Evolutionary conservation across 495 filamentous ascomycete species (phyloP).

Genomic region (Penicillium antarcticum): DNA sequence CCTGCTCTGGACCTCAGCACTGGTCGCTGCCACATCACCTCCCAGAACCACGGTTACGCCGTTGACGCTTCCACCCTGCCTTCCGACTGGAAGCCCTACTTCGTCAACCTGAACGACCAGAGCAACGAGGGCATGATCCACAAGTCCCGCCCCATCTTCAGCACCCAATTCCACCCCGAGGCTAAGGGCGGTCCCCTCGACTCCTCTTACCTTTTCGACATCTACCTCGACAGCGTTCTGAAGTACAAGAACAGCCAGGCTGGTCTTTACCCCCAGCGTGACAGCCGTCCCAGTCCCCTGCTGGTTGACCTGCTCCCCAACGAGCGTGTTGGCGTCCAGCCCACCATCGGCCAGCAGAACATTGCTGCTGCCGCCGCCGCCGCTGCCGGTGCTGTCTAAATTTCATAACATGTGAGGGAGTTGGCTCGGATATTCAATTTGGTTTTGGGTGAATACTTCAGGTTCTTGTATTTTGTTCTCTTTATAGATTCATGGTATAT

Average conservation of each 20-base stretch:
- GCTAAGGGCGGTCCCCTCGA: slow-evolving; percentile 95
- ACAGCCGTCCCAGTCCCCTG: slow-evolving; percentile 79
- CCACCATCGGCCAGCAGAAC: slow-evolving; percentile 56
- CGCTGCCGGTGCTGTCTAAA: slow-evolving; percentile 32
- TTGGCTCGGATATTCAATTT: slow-evolving; percentile 16
- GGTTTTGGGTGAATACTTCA: slow-evolving; percentile 3
- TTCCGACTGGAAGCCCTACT: slow-evolving; percentile 92
- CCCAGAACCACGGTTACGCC: slow-evolving; percentile 97
- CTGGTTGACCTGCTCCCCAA: slow-evolving; percentile 88
- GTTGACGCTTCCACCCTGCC: slow-evolving; percentile 83
- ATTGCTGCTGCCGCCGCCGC: slow-evolving; percentile 40
- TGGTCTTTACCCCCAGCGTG: slow-evolving; percentile 60
- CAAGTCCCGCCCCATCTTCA: slow-evolving; percentile 93
- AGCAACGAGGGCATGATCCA: slow-evolving; percentile 97
- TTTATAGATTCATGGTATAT: slow-evolving; percentile 18
- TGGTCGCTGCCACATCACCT: slow-evolving; percentile 96
- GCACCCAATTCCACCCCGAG: slow-evolving; percentile 97
- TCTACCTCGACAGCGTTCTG: slow-evolving; percentile 84
- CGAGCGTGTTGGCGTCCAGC: slow-evolving; percentile 89
- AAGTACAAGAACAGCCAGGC: slow-evolving; percentile 81
- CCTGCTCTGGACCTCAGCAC: slow-evolving; percentile 91
- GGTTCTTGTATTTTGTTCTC: slow-evolving; percentile 7
- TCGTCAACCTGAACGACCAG: slow-evolving; percentile 93
- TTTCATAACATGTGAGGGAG: slow-evolving; percentile 12
- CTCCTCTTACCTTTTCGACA: slow-evolving; percentile 91